Conservation (phyloP, 2,329 filamentous ascomycete genomes). For the Sporothrix inflata region DNA sequence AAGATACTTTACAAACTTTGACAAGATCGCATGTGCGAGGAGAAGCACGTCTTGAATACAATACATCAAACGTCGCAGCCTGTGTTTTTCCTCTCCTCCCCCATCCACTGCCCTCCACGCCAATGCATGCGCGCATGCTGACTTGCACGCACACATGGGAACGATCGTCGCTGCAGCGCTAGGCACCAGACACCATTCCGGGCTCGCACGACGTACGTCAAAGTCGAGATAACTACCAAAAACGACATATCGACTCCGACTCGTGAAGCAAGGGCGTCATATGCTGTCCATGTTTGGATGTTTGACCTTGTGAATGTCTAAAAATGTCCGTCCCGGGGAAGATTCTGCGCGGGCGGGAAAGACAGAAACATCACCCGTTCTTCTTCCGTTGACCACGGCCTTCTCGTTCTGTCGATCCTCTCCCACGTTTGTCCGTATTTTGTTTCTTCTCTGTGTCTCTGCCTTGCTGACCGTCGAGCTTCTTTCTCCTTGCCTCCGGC, state of each 20-base stretch:
- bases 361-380: no score
- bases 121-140: background rate
- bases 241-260: background rate
- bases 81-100: background rate
- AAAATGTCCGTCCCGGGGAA: background rate
- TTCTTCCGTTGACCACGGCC: background rate
- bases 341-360: slow-evolving; percentile 10
- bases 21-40: no score
- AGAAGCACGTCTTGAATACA: no score
- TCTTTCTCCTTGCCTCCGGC: background rate
- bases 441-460: background rate
- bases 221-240: background rate
- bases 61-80: no score
- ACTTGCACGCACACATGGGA: background rate
- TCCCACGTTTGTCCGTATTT: no score
- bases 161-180: background rate
- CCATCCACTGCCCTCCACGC: background rate
- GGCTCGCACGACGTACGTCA: background rate
- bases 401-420: background rate
- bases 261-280: background rate
- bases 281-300: background rate
- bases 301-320: background rate
- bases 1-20: no score
- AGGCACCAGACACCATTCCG: background rate
- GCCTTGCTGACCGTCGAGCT: background rate